Evolutionary conservation across 2,329 filamentous ascomycete species (phyloP).

Genomic region (Fusarium pininemorale): DNA sequence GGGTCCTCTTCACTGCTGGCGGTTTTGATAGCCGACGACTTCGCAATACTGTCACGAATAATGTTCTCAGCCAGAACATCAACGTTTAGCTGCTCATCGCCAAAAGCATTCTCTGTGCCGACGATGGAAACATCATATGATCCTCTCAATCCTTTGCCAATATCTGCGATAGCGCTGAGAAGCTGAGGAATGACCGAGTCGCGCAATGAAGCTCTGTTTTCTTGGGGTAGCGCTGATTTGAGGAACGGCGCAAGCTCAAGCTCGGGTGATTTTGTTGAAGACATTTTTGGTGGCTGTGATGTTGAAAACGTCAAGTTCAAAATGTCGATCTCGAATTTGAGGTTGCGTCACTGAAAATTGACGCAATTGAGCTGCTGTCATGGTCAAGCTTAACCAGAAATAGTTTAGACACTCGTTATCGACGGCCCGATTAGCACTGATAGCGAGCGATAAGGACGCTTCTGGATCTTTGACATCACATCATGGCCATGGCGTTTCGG

Average conservation of each 20-base stretch:
- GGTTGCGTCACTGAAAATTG: slow-evolving; percentile 28
- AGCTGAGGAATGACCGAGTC: slow-evolving; percentile 60
- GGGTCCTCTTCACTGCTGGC: slow-evolving; percentile 71
- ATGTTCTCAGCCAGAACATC: slow-evolving; percentile 62
- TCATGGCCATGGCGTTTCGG: not conserved
- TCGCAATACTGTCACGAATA: slow-evolving; percentile 55
- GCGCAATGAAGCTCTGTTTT: slow-evolving; percentile 47
- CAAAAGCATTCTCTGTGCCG: slow-evolving; percentile 65
- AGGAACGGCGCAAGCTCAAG: slow-evolving; percentile 18
- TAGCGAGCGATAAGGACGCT: not conserved
- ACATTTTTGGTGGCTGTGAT: slow-evolving; percentile 10
- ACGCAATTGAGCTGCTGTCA: slow-evolving; percentile 19
- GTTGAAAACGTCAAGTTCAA: not conserved
- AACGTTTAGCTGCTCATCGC: slow-evolving; percentile 68
- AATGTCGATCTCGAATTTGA: not conserved
- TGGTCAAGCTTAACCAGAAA: not conserved
- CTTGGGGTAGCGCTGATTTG: slow-evolving; percentile 31
- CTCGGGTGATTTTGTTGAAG: not conserved
- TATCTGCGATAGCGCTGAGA: slow-evolving; percentile 55
- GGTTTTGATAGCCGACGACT: slow-evolving; percentile 56
- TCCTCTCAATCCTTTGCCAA: slow-evolving; percentile 55
- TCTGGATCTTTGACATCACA: slow-evolving; percentile 1
- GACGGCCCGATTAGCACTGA: slow-evolving; percentile 16
- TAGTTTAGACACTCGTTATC: not conserved
- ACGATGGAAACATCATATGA: slow-evolving; percentile 57